Base-by-base conservation (phyloP, 176 grass and related monocot genomes). In the Olyra latifolia region DNA sequence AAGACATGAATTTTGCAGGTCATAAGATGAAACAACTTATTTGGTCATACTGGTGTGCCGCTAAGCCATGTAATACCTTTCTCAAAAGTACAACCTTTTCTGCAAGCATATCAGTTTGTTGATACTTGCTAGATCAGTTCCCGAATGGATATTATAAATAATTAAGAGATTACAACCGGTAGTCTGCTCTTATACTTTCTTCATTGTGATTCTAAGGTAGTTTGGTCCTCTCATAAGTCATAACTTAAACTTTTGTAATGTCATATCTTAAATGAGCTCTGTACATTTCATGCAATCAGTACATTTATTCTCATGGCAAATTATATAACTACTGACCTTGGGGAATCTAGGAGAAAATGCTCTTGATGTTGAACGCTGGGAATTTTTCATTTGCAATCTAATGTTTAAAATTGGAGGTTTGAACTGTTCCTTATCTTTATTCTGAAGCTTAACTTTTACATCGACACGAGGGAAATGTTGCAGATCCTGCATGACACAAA, bases 281-380 rank as follows among this genome's bases (percentile, higher is more conserved):
- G 53, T 41, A 53, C 27, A 28, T 48, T 42, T 76, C 32, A 74
- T 83, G 62, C 46, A 68, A 79, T 13, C 17, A 55, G 46, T 56
- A 29, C 65, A 67, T 35, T 20, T 75, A 69, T 76, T 82, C 12
- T 30, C 62, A 69, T 15, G 19, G 23, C 35, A 76, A 71, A 53
- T 72, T 77, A 70, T 79, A 71, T 50, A 68, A 78, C 47, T 60
- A 76, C 83, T 85, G 49, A 98, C 95, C 92, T 95, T 98, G 13
- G 92, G 95, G 72, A 92, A 98, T 89, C 90, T 82, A 83, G 92
- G 86, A 46, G 86, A 82, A 89, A 98, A 98, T 73, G 92, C 88
- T 86, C 95, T 91, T 61, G 80, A 86, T 76, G 75, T 82, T 60
- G 85, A 91, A 28, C 83, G 76, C 35, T 84, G 84, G n/a, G 64